A percentile compares a stretch with the other conserved stretches of the same genome.
phyloP scores from a whole-genome alignment of 495 filamentous ascomycete genomes.

The Tuber magnatum region DNA sequence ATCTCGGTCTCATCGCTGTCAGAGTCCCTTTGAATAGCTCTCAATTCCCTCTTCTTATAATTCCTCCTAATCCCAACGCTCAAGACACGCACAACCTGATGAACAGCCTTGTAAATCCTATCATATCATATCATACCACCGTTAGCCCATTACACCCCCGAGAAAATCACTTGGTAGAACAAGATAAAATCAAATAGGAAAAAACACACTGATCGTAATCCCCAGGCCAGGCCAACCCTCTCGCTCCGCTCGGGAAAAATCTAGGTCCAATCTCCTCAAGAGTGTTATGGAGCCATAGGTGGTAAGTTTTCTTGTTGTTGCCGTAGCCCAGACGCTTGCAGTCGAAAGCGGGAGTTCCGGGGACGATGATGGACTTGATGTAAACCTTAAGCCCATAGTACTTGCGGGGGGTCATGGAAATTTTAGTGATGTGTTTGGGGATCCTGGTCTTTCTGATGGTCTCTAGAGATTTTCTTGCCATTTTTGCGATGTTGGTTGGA shows the following conservation, averaged over 20 bases:
- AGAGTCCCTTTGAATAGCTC: too few relatives aligned
- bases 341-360: not conserved
- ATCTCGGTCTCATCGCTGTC: not conserved
- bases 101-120: not conserved
- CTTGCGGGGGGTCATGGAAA: too few relatives aligned
- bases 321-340: too few relatives aligned
- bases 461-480: not conserved
- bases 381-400: too few relatives aligned
- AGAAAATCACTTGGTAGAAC: not conserved
- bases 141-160: not conserved
- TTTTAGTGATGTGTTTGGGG: too few relatives aligned
- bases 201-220: not conserved
- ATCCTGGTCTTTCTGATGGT: not conserved
- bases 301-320: not conserved
- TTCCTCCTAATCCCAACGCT: not conserved
- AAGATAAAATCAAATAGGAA: not conserved
- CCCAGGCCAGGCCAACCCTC: not conserved
- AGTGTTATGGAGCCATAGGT: not conserved
- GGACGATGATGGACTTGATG: too few relatives aligned
- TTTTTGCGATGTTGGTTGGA: not conserved
- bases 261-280: not conserved
- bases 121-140: not conserved
- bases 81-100: not conserved
- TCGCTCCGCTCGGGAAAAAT: not conserved
- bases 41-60: not conserved